Percentiles rank a stretch among this genome's conserved stretches.
These are phyloP conservation scores for Bretschneidera sinensis DNA, from an alignment of 345 rosid genomes.

Conservation along the genomic window DNA sequence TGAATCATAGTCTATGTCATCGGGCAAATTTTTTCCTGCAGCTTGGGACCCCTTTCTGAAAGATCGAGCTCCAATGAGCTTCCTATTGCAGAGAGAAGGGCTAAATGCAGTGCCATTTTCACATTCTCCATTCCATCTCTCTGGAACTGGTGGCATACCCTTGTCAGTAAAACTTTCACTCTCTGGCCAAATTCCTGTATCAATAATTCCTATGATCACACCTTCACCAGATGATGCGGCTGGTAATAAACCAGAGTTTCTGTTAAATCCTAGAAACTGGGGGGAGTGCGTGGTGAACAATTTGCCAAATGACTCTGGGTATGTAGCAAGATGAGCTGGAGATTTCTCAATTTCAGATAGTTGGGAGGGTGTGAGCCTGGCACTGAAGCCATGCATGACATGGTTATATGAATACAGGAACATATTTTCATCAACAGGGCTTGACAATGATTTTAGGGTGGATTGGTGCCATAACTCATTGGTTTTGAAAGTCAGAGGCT, in stretches of 20 bases:
- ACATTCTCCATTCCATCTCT: conserved; percentile 12
- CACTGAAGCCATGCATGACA: conserved; percentile 19
- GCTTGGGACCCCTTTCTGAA: conserved; percentile 4
- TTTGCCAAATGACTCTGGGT: conserved; percentile 11
- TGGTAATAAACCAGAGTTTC: conserved; percentile 7
- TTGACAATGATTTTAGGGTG: no score
- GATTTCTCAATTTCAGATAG: conserved; percentile 7
- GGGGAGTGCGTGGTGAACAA: conserved; percentile 13
- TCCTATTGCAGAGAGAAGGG: conserved; percentile 10
- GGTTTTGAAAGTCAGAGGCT: no score
- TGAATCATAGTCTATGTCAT: conserved; percentile 2
- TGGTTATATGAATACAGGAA: conserved; percentile 12
- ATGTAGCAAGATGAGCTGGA: conserved; percentile 11
- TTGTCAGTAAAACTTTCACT: conserved; percentile 10
- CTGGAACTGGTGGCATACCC: conserved; percentile 7
- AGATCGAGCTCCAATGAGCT: conserved; percentile 5
- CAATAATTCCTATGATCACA: conserved; percentile 10
- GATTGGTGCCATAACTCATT: no score
- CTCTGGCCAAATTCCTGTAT: conserved; percentile 14
- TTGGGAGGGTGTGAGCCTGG: no score
- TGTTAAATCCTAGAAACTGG: conserved; percentile 3
- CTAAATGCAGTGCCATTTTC: no score
- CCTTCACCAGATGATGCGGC: conserved; percentile 13
- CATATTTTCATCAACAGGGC: no score
- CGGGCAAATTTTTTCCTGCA: background rate